A percentile compares a stretch with the other conserved stretches of the same genome.
These are phyloP conservation scores for Penicillium sp. DNA, from an alignment of 2,329 filamentous ascomycete genomes.

Conservation along the genomic window DNA sequence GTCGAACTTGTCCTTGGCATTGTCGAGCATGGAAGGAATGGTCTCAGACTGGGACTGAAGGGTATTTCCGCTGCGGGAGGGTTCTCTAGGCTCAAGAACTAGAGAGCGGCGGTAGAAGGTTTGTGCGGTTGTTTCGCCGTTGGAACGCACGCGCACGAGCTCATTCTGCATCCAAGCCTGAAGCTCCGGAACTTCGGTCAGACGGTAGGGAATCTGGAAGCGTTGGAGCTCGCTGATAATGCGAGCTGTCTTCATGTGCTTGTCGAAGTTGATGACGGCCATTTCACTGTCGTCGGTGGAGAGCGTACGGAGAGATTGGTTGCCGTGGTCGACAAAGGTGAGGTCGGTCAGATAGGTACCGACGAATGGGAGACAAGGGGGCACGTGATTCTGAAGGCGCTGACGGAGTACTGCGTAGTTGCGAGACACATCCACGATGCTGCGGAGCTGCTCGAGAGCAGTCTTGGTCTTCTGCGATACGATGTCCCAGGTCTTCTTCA, in stretches of 20 bases:
- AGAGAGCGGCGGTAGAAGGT: constrained; percentile 79
- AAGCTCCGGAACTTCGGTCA: constrained; percentile 79
- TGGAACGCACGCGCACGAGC: constrained; percentile 69
- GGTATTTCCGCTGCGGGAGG: constrained; percentile 18
- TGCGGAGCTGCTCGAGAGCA: constrained; percentile 72
- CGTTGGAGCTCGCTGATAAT: constrained; percentile 94
- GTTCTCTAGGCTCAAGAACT: constrained; percentile 67
- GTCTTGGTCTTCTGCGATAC: constrained; percentile 81
- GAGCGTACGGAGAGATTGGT: constrained; percentile 78
- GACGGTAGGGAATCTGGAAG: constrained; percentile 89
- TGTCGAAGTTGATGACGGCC: constrained; percentile 95
- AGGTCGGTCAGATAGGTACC: constrained; percentile 96
- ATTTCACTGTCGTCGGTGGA: constrained; percentile 62
- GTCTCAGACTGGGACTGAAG: constrained; percentile 27
- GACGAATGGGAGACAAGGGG: constrained; percentile 90
- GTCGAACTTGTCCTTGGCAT: constrained; percentile 52
- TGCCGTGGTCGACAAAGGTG: constrained; percentile 93
- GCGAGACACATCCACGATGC: constrained; percentile 82
- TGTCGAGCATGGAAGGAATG: constrained; percentile 36
- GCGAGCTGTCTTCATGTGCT: constrained; percentile 88
- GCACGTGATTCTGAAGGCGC: constrained; percentile 78
- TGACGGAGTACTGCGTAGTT: constrained; percentile 87
- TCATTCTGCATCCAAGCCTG: constrained; percentile 90
- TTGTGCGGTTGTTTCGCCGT: constrained; percentile 61
- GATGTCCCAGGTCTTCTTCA: constrained; percentile 88